Percentiles rank a stretch among this genome's conserved stretches.
Evolutionary conservation across 257 asterid genomes (phyloP).

Genomic region (Lantana camara): DNA sequence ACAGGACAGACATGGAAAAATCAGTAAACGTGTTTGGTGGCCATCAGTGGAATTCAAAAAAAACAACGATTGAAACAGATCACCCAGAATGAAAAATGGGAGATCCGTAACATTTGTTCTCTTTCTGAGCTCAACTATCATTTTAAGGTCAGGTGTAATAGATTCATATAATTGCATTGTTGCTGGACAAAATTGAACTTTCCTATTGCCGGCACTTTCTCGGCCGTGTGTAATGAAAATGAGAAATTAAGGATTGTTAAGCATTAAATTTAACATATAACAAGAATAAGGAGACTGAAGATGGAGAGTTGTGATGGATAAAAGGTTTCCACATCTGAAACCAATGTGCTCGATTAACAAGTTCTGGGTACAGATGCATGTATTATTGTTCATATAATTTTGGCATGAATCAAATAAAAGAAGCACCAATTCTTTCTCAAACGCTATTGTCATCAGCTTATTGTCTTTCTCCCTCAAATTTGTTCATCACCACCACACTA

Average conservation of each 20-base stretch:
- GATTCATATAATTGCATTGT: neutral
- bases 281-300: neutral
- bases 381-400: too few species aligned
- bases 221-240: neutral
- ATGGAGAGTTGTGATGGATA: neutral
- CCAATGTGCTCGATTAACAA: neutral
- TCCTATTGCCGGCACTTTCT: neutral
- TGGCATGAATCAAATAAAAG: too few species aligned
- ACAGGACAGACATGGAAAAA: neutral
- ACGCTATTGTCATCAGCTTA: neutral
- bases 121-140: neutral
- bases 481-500: neutral
- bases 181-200: neutral
- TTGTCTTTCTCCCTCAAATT: neutral
- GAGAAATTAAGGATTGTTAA: neutral
- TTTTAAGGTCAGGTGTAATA: neutral
- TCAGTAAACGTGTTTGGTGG: neutral
- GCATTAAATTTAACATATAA: neutral
- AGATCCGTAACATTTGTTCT: neutral
- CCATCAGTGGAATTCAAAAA: conserved; percentile 1
- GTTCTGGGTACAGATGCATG: too few species aligned
- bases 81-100: neutral
- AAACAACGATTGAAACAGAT: neutral
- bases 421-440: neutral
- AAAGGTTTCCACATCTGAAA: neutral